phyloP scores from a whole-genome alignment of 1,284 basidiomycete genomes.

The Ustilago bromivora region DNA sequence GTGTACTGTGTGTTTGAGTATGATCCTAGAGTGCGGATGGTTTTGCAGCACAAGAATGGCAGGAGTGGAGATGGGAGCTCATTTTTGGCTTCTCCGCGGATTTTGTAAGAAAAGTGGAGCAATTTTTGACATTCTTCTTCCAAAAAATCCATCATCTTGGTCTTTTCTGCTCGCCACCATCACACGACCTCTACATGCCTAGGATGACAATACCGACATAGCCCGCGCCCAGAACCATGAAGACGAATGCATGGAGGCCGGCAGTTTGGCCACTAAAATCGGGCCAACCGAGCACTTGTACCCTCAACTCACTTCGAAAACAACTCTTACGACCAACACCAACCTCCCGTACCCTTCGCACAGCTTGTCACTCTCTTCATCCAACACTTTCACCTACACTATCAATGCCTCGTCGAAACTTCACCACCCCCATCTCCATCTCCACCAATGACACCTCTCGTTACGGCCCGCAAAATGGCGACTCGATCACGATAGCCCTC shows the following conservation, averaged over 20 bases:
- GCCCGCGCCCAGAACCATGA: neutral
- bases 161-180: conserved; percentile 4
- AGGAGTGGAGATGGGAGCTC: neutral
- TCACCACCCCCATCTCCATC: neutral
- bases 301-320: neutral
- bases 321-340: neutral
- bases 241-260: neutral
- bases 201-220: neutral
- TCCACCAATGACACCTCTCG: neutral
- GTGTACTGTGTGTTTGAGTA: neutral
- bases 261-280: neutral
- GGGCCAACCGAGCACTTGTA: too few species aligned
- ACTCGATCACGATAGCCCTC: conserved; percentile 85
- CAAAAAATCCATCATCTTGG: neutral
- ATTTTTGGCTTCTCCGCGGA: conserved; percentile 3
- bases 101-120: conserved; percentile 9
- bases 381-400: neutral
- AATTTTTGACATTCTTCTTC: neutral
- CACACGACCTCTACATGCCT: neutral
- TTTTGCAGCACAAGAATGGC: neutral
- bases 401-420: neutral
- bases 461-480: conserved; percentile 68
- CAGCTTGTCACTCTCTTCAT: neutral
- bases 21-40: neutral
- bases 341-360: neutral